Base-by-base conservation (phyloP, 805 yeast species). In the Schizosaccharomyces japonicus region DNA sequence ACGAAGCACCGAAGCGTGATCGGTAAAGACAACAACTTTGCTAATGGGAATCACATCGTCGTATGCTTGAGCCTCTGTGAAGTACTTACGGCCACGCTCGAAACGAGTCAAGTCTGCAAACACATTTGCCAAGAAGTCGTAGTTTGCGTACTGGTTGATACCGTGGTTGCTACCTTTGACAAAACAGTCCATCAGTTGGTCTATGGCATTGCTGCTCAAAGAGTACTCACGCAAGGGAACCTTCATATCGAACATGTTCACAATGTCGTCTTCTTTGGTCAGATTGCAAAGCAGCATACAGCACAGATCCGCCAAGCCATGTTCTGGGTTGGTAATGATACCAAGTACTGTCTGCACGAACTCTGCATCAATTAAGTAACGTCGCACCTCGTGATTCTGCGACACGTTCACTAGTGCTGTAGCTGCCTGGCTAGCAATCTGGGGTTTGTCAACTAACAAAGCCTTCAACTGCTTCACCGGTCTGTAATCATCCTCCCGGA, bases 51-150 rank as follows among this genome's bases (percentile, higher is more conserved):
- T 76, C 17, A 80, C 78, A 17, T 62, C 66, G 58, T 83, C 94
- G 57, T 82, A 82, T 3, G 58, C 68, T 63, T 80, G 93, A 53
- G 69, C 67, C 1, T 77, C 70, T 42, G 78, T 71, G 56, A 84
- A 82, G 61, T 83, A 84, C 44, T 71, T 68, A 60, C 94, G 73
- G 23, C 66, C 66, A 11, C 53, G 49, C 15, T 46, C 47, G 25
- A 77, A 79, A 54, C 95, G 72, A 1, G 95, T 82, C 44, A 83
- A 66, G 58, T 87, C 95, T 11, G 94, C 85, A 62, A 90, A 85
- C 58, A 82, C 82, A 59, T 77, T 83, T 1, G 94, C 71, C 52
- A 90, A 66, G 59, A 81, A 85, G 60, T 85, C 95, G 56, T 63
- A 87, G 54, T 72, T 71, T 2, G 93, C 90, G 54, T 66, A 69